Percentiles rank a stretch among this genome's conserved stretches.
phyloP scores from a whole-genome alignment of 1,139 yeast species.

The Candida tropicalis region DNA sequence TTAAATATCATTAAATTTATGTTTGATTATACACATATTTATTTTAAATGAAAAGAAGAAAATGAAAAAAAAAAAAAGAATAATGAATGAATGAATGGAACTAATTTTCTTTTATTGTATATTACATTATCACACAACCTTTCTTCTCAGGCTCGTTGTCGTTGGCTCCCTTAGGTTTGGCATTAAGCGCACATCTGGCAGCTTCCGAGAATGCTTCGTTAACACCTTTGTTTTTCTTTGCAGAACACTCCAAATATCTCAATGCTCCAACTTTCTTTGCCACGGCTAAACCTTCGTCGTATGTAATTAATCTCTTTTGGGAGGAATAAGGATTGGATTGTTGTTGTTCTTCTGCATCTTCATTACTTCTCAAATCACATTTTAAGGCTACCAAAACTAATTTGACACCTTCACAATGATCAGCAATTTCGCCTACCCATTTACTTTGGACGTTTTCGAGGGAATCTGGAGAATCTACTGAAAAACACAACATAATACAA shows the following conservation, averaged over 20 bases:
- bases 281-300: slow-evolving; percentile 48
- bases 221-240: slow-evolving; percentile 90
- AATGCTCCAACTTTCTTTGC: slow-evolving; percentile 85
- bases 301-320: slow-evolving; percentile 55
- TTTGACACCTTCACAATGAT: slow-evolving; percentile 96
- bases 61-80: not conserved
- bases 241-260: slow-evolving; percentile 89
- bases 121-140: slow-evolving; percentile 43
- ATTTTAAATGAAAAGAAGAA: not conserved
- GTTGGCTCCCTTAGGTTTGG: slow-evolving; percentile 78
- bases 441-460: slow-evolving; percentile 89
- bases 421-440: slow-evolving; percentile 97
- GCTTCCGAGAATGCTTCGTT: slow-evolving; percentile 97
- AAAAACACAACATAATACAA: slow-evolving; percentile 94
- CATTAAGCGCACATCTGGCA: slow-evolving; percentile 91
- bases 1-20: slow-evolving; percentile 2
- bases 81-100: no score
- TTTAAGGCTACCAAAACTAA: slow-evolving; percentile 91
- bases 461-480: slow-evolving; percentile 93
- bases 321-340: slow-evolving; percentile 40
- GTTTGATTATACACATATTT: slow-evolving; percentile 6
- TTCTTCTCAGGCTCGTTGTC: slow-evolving; percentile 50
- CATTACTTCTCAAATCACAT: slow-evolving; percentile 78
- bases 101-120: not conserved
- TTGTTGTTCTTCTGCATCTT: slow-evolving; percentile 31